Evolutionary conservation across 2,329 filamentous ascomycete species (phyloP), one percentile per base, ranked within the genome.

Genomic region (Colletotrichum sp.): DNA sequence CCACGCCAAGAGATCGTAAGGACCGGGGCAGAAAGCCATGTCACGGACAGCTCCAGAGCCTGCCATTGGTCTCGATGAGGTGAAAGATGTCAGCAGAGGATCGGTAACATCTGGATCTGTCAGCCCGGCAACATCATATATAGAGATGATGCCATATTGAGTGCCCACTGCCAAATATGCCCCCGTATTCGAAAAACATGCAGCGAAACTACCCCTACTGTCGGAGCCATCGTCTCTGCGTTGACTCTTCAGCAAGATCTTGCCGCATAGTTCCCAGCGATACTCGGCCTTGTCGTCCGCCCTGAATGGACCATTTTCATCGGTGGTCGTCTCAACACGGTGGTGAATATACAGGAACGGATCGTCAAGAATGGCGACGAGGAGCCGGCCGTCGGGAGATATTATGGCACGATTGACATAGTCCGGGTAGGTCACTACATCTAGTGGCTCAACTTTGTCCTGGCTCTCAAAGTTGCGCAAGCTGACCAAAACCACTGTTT

Each of bases 361-460:
- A 78, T 96, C 93, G 80, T 99, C 97, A 54, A 96, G 94, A 57
- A 98, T 94, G 3, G 95, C 94, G 8, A 96, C 89, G 24, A 98
- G 87, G 13, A 96, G 84, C 24, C 89, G 90, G 1, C 96, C 96
- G 81, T 98, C 94, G 0, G 96, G 97, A 8, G 96, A 98, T 66
- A 99, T 93, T n/a, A 96, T 91, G 38, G 96, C 95, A 80, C 97
- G 95, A 79, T 99, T 99, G 86, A 98, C 96, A 76, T 92, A 94
- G 80, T 96, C 94, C 7, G 94, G 93, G 76, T 98, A 93, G 6
- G 90, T 88, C 67, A 98, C 86, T 57, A 92, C 89, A 69, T 94
- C 91, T 27, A 97, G 84, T 43, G 93, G 87, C 73, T 93, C 87
- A 16, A 83, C 82, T 62, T 82, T 82, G 18, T 85, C 82, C 58